phyloP scores from a whole-genome alignment of 768 basidiomycete genomes.

The Austroboletus eburneus region DNA sequence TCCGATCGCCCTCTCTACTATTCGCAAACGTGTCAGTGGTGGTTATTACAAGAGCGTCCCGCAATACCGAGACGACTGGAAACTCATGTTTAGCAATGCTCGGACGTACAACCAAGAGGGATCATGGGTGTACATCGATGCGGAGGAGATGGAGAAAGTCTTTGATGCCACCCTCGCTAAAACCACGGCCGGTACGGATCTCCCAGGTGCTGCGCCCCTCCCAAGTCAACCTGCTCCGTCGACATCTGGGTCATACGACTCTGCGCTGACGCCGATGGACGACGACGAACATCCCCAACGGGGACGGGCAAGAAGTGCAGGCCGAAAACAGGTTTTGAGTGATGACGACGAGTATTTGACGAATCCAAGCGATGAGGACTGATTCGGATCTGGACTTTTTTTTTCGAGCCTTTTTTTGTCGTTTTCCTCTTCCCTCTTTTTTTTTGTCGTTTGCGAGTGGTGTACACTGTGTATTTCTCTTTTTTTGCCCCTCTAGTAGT shows the following conservation, averaged over 20 bases:
- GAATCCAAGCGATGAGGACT: slow-evolving; percentile 67
- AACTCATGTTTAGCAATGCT: slow-evolving; percentile 92
- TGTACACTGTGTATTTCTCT: slow-evolving; percentile 19
- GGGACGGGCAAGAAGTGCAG: slow-evolving; percentile 52
- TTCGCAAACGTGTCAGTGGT: slow-evolving; percentile 70
- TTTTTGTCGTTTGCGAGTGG: no score
- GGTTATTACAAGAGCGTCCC: slow-evolving; percentile 71
- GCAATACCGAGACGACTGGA: slow-evolving; percentile 75
- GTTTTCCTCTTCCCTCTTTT: no score
- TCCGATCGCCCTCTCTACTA: slow-evolving; percentile 84
- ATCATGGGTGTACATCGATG: slow-evolving; percentile 92
- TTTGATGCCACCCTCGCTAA: slow-evolving; percentile 71
- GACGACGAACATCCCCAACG: slow-evolving; percentile 67
- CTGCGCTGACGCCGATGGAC: slow-evolving; percentile 76
- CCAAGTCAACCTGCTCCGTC: slow-evolving; percentile 26
- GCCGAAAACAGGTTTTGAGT: slow-evolving; percentile 71
- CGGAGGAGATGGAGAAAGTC: slow-evolving; percentile 90
- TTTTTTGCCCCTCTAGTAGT: slow-evolving; percentile 1
- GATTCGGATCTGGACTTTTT: slow-evolving; percentile 10
- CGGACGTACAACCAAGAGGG: slow-evolving; percentile 92
- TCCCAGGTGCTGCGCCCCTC: slow-evolving; percentile 64
- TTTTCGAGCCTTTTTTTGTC: no score
- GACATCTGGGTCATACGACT: slow-evolving; percentile 50
- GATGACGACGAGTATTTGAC: slow-evolving; percentile 65
- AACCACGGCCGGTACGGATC: slow-evolving; percentile 59